Evolutionary conservation across 2,329 filamentous ascomycete species (phyloP).

Genomic region (Decorospora gaudefroyi): DNA sequence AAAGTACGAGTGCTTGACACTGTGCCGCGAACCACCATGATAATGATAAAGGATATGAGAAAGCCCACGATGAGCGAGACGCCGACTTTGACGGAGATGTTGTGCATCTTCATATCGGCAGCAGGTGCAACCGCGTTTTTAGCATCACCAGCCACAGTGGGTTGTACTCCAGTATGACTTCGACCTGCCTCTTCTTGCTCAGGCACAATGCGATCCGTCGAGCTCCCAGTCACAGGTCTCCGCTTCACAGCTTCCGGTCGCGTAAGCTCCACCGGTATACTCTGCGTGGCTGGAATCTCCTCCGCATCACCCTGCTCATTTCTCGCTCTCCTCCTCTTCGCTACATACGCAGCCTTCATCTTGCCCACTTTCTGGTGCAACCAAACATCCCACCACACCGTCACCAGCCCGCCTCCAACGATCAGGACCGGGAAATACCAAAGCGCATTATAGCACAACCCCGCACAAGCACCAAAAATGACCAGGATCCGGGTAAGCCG

Average conservation of each 20-base stretch:
- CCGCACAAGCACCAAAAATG: constrained; percentile 65
- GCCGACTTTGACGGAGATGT: constrained; percentile 47
- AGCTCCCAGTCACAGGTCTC: constrained; percentile 23
- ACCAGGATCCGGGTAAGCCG: constrained; percentile 65
- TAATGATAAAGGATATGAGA: constrained; percentile 59
- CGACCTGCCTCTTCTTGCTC: constrained; percentile 10
- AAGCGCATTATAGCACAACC: constrained; percentile 70
- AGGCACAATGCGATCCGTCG: constrained; percentile 23
- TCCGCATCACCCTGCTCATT: constrained; percentile 28
- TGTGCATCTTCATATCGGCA: constrained; percentile 39
- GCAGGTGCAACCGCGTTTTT: constrained; percentile 1
- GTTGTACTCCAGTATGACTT: constrained; percentile 9
- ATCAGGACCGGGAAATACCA: constrained; percentile 77
- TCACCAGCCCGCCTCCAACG: constrained; percentile 57
- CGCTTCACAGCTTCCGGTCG: constrained; percentile 30
- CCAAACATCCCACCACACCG: constrained; percentile 62
- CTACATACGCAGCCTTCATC: constrained; percentile 25
- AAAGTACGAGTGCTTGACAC: constrained; percentile 55
- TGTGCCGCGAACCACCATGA: constrained; percentile 58
- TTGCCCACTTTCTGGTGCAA: constrained; percentile 51
- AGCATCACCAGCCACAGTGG: constrained; percentile 2
- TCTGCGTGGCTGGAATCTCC: constrained; percentile 21
- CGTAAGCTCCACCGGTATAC: constrained; percentile 16
- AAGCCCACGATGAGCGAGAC: constrained; percentile 53
- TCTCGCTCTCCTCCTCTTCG: constrained; percentile 22